phyloP scores from a whole-genome alignment of 805 yeast species.

The Teunomyces aglyptinius region DNA sequence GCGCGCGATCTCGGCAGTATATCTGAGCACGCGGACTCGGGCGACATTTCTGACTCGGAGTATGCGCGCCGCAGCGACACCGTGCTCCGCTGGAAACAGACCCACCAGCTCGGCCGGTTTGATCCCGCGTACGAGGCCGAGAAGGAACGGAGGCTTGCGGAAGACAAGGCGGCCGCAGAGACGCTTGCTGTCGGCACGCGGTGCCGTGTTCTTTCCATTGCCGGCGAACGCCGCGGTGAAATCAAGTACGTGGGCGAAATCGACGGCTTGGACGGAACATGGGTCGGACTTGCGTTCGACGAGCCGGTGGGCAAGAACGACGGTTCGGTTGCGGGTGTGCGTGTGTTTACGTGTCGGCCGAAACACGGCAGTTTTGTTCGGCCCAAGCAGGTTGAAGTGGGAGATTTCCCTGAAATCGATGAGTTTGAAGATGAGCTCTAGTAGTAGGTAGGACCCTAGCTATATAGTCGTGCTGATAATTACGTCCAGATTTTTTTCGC shows the following conservation, averaged over 20 bases:
- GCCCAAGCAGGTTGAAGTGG: conserved; percentile 66
- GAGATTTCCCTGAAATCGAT: conserved; percentile 57
- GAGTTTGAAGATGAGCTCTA: conserved; percentile 32
- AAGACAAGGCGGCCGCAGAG: conserved; percentile 24
- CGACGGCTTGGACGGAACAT: conserved; percentile 53
- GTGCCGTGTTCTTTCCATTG: conserved; percentile 47
- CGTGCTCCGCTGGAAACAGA: conserved; percentile 75
- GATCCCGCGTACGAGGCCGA: conserved; percentile 47
- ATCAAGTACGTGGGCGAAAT: conserved; percentile 70
- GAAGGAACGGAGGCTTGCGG: conserved; percentile 26
- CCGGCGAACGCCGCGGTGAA: conserved; percentile 64
- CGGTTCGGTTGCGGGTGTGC: conserved; percentile 63
- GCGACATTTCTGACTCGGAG: conserved; percentile 52
- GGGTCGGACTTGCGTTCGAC: conserved; percentile 87
- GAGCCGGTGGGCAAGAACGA: conserved; percentile 86
- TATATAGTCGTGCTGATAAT: too few relatives aligned
- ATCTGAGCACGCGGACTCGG: conserved; percentile 6
- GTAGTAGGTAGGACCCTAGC: too few relatives aligned
- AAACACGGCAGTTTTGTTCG: conserved; percentile 78
- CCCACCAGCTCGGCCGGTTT: conserved; percentile 68
- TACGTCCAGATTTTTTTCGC: too few relatives aligned
- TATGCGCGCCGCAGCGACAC: conserved; percentile 61
- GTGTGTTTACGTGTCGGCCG: conserved; percentile 55
- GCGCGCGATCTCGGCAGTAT: too few relatives aligned
- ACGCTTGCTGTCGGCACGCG: conserved; percentile 48